phyloP scores from a whole-genome alignment of 2,329 filamentous ascomycete species.

The Elsinoe fawcettii region DNA sequence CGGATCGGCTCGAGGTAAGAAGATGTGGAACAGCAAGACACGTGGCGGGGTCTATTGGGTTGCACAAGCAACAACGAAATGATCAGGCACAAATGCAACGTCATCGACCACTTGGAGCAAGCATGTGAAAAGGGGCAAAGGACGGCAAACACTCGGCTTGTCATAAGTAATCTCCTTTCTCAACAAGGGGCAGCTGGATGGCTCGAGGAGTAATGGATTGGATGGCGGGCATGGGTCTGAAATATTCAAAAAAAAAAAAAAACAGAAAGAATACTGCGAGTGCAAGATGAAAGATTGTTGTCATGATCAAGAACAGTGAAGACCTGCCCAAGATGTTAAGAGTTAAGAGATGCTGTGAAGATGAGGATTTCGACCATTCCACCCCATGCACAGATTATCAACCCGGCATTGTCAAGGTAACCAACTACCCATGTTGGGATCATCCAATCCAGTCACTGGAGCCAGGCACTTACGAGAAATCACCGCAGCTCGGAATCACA shows the following conservation, averaged over 20 bases:
- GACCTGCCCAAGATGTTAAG: neutral
- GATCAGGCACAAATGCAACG: neutral
- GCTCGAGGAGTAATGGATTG: neutral
- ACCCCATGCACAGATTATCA: neutral
- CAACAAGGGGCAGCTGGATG: neutral
- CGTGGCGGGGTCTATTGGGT: neutral
- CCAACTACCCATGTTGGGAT: too few relatives aligned
- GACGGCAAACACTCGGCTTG: neutral
- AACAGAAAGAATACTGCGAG: slow-evolving; percentile 3
- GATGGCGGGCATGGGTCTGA: slow-evolving; percentile 3
- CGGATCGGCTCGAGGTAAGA: neutral
- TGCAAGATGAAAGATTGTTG: slow-evolving; percentile 11
- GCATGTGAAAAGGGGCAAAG: neutral
- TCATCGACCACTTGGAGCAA: neutral
- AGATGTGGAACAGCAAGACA: neutral
- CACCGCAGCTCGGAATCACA: too few relatives aligned
- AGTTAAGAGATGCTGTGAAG: slow-evolving; percentile 11
- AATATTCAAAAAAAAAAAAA: slow-evolving; percentile 2
- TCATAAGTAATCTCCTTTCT: neutral
- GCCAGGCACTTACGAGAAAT: too few relatives aligned
- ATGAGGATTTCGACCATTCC: neutral
- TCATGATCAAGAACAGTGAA: slow-evolving; percentile 4
- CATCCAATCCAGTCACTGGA: too few relatives aligned
- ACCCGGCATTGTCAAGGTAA: neutral
- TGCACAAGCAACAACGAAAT: neutral